Evolutionary conservation across 1,139 yeast species (phyloP).

Genomic region (Sugiyamaella neomexicana): DNA sequence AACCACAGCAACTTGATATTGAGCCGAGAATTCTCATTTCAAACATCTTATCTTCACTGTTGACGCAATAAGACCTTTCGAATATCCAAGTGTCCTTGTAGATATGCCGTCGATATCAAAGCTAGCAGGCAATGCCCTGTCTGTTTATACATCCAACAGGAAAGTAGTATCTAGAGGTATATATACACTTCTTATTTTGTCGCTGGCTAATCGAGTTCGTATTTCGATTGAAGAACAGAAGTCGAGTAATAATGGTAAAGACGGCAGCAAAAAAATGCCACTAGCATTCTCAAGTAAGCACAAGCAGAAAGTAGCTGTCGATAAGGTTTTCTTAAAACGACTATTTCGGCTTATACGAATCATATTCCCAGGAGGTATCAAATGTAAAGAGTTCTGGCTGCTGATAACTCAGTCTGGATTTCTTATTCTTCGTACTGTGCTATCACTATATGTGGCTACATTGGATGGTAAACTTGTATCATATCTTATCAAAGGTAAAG

Average conservation of each 20-base stretch:
- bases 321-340: slow-evolving; percentile 36
- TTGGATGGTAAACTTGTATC: slow-evolving; percentile 87
- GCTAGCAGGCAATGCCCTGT: slow-evolving; percentile 21
- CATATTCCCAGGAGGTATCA: slow-evolving; percentile 41
- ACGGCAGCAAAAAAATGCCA: not conserved
- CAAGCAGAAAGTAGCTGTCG: slow-evolving; percentile 37
- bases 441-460: slow-evolving; percentile 81
- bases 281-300: slow-evolving; percentile 19
- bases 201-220: slow-evolving; percentile 30
- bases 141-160: slow-evolving; percentile 32
- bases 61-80: too few species aligned
- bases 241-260: slow-evolving; percentile 13
- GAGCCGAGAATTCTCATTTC: too few species aligned
- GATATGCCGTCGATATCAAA: slow-evolving; percentile 27
- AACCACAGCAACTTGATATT: too few species aligned
- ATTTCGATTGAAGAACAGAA: slow-evolving; percentile 29
- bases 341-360: slow-evolving; percentile 38
- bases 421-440: slow-evolving; percentile 65
- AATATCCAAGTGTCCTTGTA: too few species aligned
- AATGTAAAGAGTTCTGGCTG: slow-evolving; percentile 41
- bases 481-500: slow-evolving; percentile 70
- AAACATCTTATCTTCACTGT: too few species aligned
- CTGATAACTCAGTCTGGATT: slow-evolving; percentile 61
- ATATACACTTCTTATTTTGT: slow-evolving; percentile 31
- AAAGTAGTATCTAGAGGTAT: slow-evolving; percentile 33